A percentile compares a stretch with the other conserved stretches of the same genome.
phyloP scores from a whole-genome alignment of 2,329 filamentous ascomycete genomes.

The Penicillium sp. region DNA sequence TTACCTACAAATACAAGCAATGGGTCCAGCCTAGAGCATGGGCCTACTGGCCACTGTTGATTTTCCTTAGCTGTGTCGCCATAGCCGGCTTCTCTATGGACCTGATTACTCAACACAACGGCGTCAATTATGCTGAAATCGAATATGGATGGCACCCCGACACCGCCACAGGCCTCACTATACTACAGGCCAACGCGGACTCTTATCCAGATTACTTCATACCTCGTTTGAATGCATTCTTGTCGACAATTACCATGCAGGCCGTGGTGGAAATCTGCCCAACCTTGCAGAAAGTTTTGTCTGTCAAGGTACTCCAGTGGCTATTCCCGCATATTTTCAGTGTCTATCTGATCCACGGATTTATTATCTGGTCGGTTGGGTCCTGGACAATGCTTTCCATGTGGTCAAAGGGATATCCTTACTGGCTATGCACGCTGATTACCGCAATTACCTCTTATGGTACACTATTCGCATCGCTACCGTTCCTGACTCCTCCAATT shows the following conservation, averaged over 20 bases:
- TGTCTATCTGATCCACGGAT: conserved; percentile 47
- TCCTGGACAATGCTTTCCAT: conserved; percentile 20
- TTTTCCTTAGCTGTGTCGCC: conserved; percentile 27
- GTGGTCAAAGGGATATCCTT: conserved; percentile 18
- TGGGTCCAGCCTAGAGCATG: conserved; percentile 33
- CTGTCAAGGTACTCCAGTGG: conserved; percentile 35
- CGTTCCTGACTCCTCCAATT: conserved; percentile 20
- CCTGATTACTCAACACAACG: conserved; percentile 32
- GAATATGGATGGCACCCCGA: conserved; percentile 46
- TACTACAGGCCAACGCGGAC: conserved; percentile 29
- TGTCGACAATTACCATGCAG: conserved; percentile 36
- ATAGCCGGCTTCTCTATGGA: conserved; percentile 33
- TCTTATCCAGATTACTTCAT: conserved; percentile 44
- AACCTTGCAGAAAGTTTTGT: conserved; percentile 40
- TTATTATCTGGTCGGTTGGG: conserved; percentile 30
- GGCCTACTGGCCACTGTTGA: conserved; percentile 36
- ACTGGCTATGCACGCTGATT: conserved; percentile 22
- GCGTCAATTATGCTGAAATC: conserved; percentile 35
- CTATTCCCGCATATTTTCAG: conserved; percentile 50
- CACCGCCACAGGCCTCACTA: conserved; percentile 31
- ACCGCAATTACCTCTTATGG: conserved; percentile 20
- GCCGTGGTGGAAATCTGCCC: conserved; percentile 32
- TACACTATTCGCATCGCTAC: conserved; percentile 16
- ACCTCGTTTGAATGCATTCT: conserved; percentile 42
- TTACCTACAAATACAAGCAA: conserved; percentile 43